These are phyloP conservation scores for Arabidopsis suecica DNA, from an alignment of 345 rosid species.

Conservation along the genomic window DNA sequence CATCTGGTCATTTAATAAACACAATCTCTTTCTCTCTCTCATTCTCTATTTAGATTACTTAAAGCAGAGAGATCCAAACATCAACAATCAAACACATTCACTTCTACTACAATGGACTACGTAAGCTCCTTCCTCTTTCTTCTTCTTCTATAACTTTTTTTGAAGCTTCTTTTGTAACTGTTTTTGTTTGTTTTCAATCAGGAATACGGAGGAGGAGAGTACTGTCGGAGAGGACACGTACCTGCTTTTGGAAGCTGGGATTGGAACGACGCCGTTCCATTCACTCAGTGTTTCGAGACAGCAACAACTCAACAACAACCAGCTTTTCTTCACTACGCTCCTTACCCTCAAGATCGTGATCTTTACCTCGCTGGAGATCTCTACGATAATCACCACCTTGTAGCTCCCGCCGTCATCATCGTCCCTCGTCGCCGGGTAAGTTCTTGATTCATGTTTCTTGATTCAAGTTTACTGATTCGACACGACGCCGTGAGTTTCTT, in stretches of 20 bases:
- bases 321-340: constrained; percentile 69
- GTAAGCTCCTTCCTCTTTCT: constrained; percentile 36
- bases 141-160: background rate
- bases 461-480: too few species aligned
- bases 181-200: background rate
- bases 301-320: constrained; percentile 72
- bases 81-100: constrained; percentile 18
- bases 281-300: constrained; percentile 91
- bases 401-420: constrained; percentile 89
- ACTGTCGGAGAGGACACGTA: constrained; percentile 65
- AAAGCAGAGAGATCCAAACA: constrained; percentile 29
- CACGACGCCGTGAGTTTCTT: background rate
- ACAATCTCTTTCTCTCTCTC: constrained; percentile 3
- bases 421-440: constrained; percentile 84
- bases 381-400: constrained; percentile 70
- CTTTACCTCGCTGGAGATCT: constrained; percentile 90
- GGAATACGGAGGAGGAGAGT: constrained; percentile 50
- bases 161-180: background rate
- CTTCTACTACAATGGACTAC: constrained; percentile 36
- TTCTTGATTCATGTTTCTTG: background rate
- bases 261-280: constrained; percentile 82
- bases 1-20: constrained; percentile 25
- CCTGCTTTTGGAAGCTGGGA: constrained; percentile 99
- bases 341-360: constrained; percentile 66
- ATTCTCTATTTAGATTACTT: constrained; percentile 26